Evolutionary conservation across 169 alveolate species (phyloP).

Genomic region (Eimeria falciformis): DNA sequence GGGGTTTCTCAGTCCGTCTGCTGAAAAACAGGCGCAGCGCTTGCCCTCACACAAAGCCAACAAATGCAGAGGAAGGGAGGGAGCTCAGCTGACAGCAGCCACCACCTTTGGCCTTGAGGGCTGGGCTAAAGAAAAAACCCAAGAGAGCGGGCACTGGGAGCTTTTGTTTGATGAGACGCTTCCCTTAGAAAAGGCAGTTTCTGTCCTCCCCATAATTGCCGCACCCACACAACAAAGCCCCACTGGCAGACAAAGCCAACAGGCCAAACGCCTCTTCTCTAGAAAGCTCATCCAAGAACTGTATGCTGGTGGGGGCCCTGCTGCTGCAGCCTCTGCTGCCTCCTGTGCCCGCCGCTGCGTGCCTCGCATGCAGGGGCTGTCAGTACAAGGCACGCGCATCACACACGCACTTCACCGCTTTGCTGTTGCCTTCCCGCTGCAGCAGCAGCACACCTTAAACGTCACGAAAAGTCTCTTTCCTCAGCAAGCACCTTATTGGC

Average conservation of each 20-base stretch:
- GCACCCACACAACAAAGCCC: background rate
- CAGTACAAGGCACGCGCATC: background rate
- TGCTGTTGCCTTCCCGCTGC: no score
- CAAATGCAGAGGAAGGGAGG: background rate
- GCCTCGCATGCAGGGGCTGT: background rate
- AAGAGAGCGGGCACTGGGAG: constrained; percentile 35
- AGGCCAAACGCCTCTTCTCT: background rate
- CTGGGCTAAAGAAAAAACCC: background rate
- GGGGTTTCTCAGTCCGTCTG: no score
- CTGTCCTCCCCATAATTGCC: background rate
- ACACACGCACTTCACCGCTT: background rate
- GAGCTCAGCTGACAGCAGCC: background rate
- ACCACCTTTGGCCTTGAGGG: background rate
- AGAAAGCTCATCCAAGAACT: background rate
- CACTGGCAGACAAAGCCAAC: constrained; percentile 17
- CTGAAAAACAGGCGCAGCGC: background rate
- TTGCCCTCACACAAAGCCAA: background rate
- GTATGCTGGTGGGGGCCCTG: constrained; percentile 37
- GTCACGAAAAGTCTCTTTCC: no score
- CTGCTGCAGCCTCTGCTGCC: background rate
- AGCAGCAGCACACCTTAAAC: no score
- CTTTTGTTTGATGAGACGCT: constrained; percentile 60
- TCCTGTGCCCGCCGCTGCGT: background rate
- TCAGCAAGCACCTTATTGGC: no score
- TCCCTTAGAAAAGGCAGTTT: background rate